These are phyloP conservation scores for Venturiaceae sp. DNA, from an alignment of 2,329 filamentous ascomycete species.

Conservation along the genomic window DNA sequence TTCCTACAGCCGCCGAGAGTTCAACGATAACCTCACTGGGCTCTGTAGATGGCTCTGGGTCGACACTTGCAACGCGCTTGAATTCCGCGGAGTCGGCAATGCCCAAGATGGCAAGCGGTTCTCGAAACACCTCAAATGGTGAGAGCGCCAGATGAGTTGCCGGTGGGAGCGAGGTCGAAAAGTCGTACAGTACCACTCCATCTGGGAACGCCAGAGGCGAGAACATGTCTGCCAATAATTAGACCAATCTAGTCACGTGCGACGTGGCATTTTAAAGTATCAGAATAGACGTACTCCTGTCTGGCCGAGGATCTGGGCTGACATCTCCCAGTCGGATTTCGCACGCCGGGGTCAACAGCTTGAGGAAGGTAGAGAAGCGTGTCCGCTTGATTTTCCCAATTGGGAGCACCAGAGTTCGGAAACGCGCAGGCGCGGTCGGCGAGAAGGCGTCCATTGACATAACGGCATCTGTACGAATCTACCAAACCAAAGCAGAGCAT, in stretches of 20 bases:
- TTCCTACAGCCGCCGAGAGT: conserved; percentile 54
- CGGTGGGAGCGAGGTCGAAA: conserved; percentile 71
- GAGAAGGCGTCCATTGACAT: conserved; percentile 87
- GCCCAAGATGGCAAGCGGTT: conserved; percentile 74
- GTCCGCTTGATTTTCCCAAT: conserved; percentile 76
- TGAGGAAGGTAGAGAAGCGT: conserved; percentile 69
- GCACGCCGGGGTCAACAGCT: conserved; percentile 68
- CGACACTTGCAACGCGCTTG: conserved; percentile 23
- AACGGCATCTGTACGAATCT: conserved; percentile 9
- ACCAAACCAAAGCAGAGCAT: not conserved
- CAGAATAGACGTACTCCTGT: conserved; percentile 58
- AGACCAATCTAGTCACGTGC: conserved; percentile 12
- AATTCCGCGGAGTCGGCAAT: conserved; percentile 70
- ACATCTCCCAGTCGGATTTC: conserved; percentile 79
- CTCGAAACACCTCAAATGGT: conserved; percentile 84
- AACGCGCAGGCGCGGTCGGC: conserved; percentile 82
- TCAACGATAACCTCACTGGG: conserved; percentile 22
- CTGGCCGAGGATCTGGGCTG: conserved; percentile 72
- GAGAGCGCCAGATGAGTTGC: conserved; percentile 69
- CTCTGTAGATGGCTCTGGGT: conserved; percentile 2
- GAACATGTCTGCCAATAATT: conserved; percentile 65
- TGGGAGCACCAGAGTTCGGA: conserved; percentile 79
- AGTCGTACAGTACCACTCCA: conserved; percentile 80
- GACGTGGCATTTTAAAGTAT: conserved; percentile 13
- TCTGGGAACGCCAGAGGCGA: conserved; percentile 80